These are phyloP conservation scores for Xylaria sp. DNA, from an alignment of 495 filamentous ascomycete genomes.

Conservation along the genomic window DNA sequence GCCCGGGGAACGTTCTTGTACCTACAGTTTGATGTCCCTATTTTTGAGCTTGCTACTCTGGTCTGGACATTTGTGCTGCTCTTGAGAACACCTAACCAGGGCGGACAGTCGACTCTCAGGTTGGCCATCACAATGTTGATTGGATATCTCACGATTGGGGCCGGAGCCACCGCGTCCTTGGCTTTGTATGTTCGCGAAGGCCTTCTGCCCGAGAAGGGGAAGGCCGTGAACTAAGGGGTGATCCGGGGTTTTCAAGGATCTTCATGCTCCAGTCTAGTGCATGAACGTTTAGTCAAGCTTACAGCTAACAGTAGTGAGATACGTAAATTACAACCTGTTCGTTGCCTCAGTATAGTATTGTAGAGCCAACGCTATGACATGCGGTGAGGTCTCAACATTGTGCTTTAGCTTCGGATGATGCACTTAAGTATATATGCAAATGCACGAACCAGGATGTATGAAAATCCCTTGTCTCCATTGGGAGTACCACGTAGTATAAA, in stretches of 20 bases:
- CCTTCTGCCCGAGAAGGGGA: slow-evolving; percentile 21
- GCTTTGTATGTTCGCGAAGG: slow-evolving; percentile 25
- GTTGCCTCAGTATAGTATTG: neutral
- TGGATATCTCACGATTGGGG: slow-evolving; percentile 20
- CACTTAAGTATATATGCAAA: neutral
- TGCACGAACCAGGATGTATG: slow-evolving; percentile 11
- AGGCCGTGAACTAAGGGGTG: slow-evolving; percentile 10
- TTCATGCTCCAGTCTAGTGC: slow-evolving; percentile 9
- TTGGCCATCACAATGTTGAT: slow-evolving; percentile 7
- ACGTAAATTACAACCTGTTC: neutral
- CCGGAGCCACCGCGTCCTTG: slow-evolving; percentile 24
- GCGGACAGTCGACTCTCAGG: neutral
- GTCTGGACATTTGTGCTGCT: slow-evolving; percentile 32
- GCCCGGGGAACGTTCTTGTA: slow-evolving; percentile 33
- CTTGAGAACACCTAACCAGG: neutral
- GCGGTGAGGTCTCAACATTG: slow-evolving; percentile 17
- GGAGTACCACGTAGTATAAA: neutral
- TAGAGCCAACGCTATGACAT: neutral
- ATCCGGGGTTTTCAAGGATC: neutral
- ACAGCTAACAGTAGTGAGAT: slow-evolving; percentile 1
- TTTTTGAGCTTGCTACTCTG: slow-evolving; percentile 32
- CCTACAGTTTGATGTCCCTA: slow-evolving; percentile 36
- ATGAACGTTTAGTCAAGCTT: slow-evolving; percentile 9
- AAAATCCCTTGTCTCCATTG: neutral
- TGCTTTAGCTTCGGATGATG: slow-evolving; percentile 1